Base-by-base conservation (phyloP, 768 basidiomycete species). In the Podaxis pistillaris region DNA sequence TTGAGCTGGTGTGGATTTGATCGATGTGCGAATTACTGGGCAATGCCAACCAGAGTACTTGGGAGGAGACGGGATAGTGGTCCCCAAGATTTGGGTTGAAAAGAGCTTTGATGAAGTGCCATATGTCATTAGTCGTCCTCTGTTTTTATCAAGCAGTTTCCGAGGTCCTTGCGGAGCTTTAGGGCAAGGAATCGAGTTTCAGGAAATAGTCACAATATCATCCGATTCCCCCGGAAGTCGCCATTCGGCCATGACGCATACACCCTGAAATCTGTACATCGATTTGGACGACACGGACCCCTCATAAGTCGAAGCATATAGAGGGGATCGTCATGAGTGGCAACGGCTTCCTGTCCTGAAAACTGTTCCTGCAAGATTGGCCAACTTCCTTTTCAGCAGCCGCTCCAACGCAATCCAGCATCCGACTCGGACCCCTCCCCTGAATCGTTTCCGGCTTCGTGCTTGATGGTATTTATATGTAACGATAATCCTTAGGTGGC, bases 61-160 rank as follows among this genome's bases (percentile, higher is more conserved):
- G 49, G 22, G 22, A 50, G 26, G 46, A 40, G 46, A 40, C 51
- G 49, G 40, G 30, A 52, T 38, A 60, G 37, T 15, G 30, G 36
- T 51, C 56, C 41, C 41, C 41, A 57, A 46, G 40, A 44, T 12
- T 38, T 24, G n/a, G 33, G 19, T 56, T 56, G 40, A 57, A 41
- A 57, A 22, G 22, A 54, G 56, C 40, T 46, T 41, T 57, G 28
- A 57, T 58, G 44, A 58, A 58, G 26, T 44, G 56, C 56, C 40
- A 24, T n/a, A 33, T 13, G 5, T 13, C 38, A 7, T 13, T 60
- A 33, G 50, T 51, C 46, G 33, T 59, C 41, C 26, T 50, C 15
- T 60, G 52, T 60, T 60, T 53, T 44, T 50, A 26, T 51, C 7
- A 26, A 40, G 37, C 49, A 8, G 58, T 60, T 38, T 22, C 50